Conservation (phyloP, 208 protist genomes). For the Trypanosoma melophagium region DNA sequence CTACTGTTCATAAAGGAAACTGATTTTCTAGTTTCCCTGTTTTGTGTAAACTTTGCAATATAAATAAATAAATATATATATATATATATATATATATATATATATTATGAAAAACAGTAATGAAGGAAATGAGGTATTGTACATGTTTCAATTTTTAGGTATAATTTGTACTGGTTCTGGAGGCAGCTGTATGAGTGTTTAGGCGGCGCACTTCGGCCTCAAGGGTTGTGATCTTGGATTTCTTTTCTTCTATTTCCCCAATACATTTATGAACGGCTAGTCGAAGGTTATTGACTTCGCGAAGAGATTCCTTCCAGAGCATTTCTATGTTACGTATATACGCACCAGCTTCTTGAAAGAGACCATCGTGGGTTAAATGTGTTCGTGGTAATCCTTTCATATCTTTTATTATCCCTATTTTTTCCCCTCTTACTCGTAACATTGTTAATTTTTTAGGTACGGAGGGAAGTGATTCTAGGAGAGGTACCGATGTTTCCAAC, state of each 20-base stretch:
- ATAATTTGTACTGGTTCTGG: not conserved
- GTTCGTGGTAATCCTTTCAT: not conserved
- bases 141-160: too few species aligned
- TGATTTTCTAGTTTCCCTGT: too few species aligned
- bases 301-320: constrained; percentile 46
- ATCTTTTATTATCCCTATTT: not conserved
- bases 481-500: not conserved
- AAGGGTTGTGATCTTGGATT: constrained; percentile 40
- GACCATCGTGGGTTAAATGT: constrained; percentile 42
- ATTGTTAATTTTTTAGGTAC: constrained; percentile 16
- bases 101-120: too few species aligned
- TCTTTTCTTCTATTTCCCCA: constrained; percentile 38
- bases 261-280: constrained; percentile 31
- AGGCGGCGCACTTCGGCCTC: constrained; percentile 44
- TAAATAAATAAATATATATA: not conserved
- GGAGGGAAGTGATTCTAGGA: not conserved
- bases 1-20: too few species aligned
- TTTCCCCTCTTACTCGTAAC: constrained; percentile 1
- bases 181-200: constrained; percentile 26
- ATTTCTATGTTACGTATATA: constrained; percentile 70
- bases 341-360: constrained; percentile 52
- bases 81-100: not conserved
- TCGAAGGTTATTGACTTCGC: constrained; percentile 47
- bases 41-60: not conserved
- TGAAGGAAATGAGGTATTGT: too few species aligned